phyloP scores from a whole-genome alignment of 345 rosid genomes.

The Xanthoceras sorbifolium region DNA sequence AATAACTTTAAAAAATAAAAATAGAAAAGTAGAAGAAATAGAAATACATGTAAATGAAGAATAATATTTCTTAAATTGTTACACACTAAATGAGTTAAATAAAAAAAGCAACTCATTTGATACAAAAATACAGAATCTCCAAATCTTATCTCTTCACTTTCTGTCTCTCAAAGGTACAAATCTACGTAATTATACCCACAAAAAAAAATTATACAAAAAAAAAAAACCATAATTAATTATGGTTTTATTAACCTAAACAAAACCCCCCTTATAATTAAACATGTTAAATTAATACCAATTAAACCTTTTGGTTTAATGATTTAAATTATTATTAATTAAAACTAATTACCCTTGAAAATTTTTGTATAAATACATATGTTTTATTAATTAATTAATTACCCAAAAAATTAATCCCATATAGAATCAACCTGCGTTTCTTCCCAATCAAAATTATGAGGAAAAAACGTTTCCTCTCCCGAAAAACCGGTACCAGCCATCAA shows the following conservation, averaged over 20 bases:
- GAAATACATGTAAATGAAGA: not conserved
- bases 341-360: not conserved
- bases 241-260: too few relatives aligned
- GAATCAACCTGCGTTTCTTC: constrained; percentile 29
- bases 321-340: not conserved
- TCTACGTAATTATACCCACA: not conserved
- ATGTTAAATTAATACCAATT: not conserved
- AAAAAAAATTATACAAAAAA: not conserved
- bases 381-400: not conserved
- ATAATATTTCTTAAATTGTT: not conserved
- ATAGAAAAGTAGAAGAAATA: not conserved
- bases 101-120: not conserved
- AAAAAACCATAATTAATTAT: not conserved
- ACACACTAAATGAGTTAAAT: constrained; percentile 6
- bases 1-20: not conserved
- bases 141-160: not conserved
- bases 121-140: not conserved
- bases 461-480: constrained; percentile 20
- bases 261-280: too few relatives aligned
- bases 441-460: constrained; percentile 2
- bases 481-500: constrained; percentile 30
- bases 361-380: not conserved
- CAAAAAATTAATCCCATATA: constrained; percentile 42
- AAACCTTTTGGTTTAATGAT: not conserved
- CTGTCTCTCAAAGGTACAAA: not conserved